phyloP scores from a whole-genome alignment of 228 moss, liverwort and hornwort genomes.

The Sphagnum magellanicum region DNA sequence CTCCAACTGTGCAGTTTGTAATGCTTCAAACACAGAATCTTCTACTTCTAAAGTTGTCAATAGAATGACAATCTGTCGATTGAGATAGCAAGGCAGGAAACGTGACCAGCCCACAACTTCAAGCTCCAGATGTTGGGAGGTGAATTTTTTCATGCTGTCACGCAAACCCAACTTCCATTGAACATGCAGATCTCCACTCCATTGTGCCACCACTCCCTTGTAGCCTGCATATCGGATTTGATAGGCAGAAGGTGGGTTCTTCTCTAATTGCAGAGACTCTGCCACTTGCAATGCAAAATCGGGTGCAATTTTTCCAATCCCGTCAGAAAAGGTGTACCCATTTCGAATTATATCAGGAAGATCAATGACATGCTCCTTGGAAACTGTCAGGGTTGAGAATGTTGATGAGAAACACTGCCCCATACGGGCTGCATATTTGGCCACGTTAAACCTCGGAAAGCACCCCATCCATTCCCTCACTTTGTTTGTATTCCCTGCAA shows the following conservation, averaged over 20 bases:
- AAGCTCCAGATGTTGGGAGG: constrained; percentile 48
- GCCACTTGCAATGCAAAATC: constrained; percentile 56
- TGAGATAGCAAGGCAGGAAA: constrained; percentile 68
- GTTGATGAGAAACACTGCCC: constrained; percentile 94
- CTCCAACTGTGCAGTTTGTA: constrained; percentile 60
- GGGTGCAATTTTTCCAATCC: constrained; percentile 70
- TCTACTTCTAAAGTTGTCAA: constrained; percentile 60
- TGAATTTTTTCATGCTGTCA: constrained; percentile 68
- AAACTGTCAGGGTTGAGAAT: constrained; percentile 38
- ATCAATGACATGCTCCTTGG: constrained; percentile 8
- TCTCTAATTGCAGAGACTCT: constrained; percentile 25
- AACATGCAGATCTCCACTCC: constrained; percentile 27
- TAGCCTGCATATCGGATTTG: constrained; percentile 92
- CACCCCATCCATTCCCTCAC: constrained; percentile 86
- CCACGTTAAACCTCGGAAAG: constrained; percentile 65
- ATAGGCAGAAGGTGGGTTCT: constrained; percentile 62
- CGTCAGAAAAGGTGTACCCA: constrained; percentile 72
- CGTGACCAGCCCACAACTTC: constrained; percentile 86
- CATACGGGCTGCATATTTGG: constrained; percentile 84
- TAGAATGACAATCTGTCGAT: constrained; percentile 78
- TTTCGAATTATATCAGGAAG: constrained; percentile 51
- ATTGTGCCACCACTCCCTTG: constrained; percentile 75
- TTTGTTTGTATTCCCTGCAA: constrained; percentile 21
- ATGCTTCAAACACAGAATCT: constrained; percentile 25
- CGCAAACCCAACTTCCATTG: constrained; percentile 55